Conservation (phyloP, 306 rosid species). For the Dryas alaskensis region DNA sequence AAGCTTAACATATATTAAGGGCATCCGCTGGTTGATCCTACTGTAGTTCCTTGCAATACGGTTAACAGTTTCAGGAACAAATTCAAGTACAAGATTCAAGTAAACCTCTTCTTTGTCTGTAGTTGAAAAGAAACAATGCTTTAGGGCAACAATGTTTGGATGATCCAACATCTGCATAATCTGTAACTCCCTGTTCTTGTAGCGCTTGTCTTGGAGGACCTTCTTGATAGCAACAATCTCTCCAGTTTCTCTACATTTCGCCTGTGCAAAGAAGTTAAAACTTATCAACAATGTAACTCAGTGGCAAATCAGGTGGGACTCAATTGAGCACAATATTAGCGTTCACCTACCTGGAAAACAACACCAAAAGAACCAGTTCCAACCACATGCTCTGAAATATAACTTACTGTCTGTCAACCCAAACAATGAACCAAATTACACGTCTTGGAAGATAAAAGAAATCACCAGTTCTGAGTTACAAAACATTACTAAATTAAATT, state of each 20-base stretch:
- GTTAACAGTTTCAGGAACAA: constrained; percentile 89
- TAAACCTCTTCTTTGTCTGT: constrained; percentile 93
- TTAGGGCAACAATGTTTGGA: constrained; percentile 87
- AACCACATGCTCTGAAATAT: constrained; percentile 85
- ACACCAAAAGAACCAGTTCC: constrained; percentile 98
- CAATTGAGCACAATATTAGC: constrained; percentile 16
- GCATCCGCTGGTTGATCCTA: constrained; percentile 93
- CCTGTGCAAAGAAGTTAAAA: constrained; percentile 45
- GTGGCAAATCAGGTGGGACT: constrained; percentile 11
- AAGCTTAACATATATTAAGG: constrained; percentile 88
- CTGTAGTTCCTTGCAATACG: constrained; percentile 86
- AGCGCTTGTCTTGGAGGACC: constrained; percentile 98
- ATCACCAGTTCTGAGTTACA: neutral
- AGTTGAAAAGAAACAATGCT: constrained; percentile 88
- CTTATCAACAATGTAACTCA: constrained; percentile 3
- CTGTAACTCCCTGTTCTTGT: constrained; percentile 94
- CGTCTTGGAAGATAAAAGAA: constrained; percentile 13
- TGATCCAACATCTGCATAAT: constrained; percentile 99
- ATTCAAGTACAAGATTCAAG: constrained; percentile 94
- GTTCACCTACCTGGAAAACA: constrained; percentile 75
- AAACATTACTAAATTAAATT: constrained; percentile 13
- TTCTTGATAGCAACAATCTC: constrained; percentile 98
- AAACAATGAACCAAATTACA: constrained; percentile 23
- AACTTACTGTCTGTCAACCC: constrained; percentile 63
- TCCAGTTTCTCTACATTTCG: constrained; percentile 98